A percentile compares a stretch with the other conserved stretches of the same genome.
Conservation (phyloP, 257 asterid species). For the Solanum piurae region DNA sequence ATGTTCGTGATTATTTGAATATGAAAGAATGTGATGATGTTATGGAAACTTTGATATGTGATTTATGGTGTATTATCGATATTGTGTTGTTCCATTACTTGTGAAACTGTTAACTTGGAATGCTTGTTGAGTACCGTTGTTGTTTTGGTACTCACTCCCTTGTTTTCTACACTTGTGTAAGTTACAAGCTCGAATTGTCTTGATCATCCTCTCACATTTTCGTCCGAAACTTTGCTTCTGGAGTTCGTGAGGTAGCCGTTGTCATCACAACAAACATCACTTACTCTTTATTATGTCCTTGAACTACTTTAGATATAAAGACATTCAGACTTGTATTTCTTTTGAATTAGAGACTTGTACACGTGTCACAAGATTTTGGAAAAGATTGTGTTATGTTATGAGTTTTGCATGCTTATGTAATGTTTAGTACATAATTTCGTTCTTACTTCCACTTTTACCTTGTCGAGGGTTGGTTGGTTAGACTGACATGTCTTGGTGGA, state of each 20-base stretch:
- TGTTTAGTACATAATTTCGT: neutral
- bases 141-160: neutral
- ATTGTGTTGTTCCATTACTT: neutral
- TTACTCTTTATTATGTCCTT: neutral
- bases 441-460: neutral
- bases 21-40: neutral
- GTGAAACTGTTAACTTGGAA: neutral
- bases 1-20: neutral
- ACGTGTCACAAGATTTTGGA: neutral
- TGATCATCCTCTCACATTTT: neutral
- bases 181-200: neutral
- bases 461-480: neutral
- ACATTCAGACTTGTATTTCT: neutral
- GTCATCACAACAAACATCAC: neutral
- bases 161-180: neutral
- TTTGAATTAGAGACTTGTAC: neutral
- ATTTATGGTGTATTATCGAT: neutral
- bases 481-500: neutral
- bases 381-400: neutral
- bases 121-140: neutral
- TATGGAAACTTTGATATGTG: neutral
- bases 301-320: neutral
- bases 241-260: neutral
- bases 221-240: neutral
- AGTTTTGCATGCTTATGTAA: neutral